Conservation (phyloP, 2,329 filamentous ascomycete species). For the Phoma herbarum region DNA sequence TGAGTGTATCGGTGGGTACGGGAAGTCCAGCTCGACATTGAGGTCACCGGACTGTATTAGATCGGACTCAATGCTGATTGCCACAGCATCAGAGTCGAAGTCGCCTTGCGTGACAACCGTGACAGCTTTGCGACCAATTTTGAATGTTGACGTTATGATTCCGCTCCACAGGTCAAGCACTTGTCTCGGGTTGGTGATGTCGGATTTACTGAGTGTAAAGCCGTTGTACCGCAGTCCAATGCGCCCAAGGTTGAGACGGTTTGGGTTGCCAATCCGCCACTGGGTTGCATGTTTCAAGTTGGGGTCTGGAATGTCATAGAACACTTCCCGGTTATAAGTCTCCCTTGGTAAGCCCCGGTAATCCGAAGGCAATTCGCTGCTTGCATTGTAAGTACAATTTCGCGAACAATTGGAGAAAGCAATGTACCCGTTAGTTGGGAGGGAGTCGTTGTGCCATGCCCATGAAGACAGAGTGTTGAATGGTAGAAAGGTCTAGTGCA, state of each 20-base stretch:
- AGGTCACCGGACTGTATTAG: constrained; percentile 52
- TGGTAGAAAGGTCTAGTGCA: constrained; percentile 46
- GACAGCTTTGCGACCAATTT: constrained; percentile 52
- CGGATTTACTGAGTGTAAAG: constrained; percentile 34
- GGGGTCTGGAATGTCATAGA: constrained; percentile 54
- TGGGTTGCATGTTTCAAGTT: constrained; percentile 54
- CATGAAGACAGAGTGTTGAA: constrained; percentile 54
- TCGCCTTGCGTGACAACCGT: constrained; percentile 58
- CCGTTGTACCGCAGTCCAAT: constrained; percentile 57
- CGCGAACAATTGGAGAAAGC: constrained; percentile 5
- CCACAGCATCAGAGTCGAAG: constrained; percentile 56
- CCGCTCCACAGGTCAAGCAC: constrained; percentile 60
- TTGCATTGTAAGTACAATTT: not conserved
- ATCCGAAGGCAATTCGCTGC: constrained; percentile 31
- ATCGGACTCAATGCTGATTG: constrained; percentile 55
- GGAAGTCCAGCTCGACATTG: constrained; percentile 62
- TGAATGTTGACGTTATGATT: constrained; percentile 57
- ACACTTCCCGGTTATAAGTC: constrained; percentile 54
- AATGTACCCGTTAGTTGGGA: constrained; percentile 50
- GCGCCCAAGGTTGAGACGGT: constrained; percentile 59
- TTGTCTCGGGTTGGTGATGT: constrained; percentile 43
- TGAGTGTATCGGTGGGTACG: constrained; percentile 53
- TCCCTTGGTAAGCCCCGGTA: constrained; percentile 51
- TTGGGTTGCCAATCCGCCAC: constrained; percentile 63
- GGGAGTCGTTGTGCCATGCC: constrained; percentile 56